Evolutionary conservation across 176 grass and related monocot species (phyloP).

Genomic region (Melocanna baccifera): DNA sequence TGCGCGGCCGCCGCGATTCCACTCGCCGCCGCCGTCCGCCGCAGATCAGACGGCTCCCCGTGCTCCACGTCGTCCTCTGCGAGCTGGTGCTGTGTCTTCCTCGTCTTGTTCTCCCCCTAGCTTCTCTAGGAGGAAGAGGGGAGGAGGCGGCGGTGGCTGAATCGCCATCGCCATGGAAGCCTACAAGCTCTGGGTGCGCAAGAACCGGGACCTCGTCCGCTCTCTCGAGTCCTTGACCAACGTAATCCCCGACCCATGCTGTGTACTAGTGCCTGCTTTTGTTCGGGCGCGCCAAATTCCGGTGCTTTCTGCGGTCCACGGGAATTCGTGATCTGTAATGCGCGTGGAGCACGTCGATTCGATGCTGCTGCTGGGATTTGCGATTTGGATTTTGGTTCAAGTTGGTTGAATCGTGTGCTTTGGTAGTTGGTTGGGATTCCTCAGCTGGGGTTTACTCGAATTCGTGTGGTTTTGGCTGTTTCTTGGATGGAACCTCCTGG

Average conservation of each 20-base stretch:
- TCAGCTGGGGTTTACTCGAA: background rate
- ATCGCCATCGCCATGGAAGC: slow-evolving; percentile 56
- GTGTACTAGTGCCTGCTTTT: background rate
- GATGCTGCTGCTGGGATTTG: background rate
- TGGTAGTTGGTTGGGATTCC: background rate
- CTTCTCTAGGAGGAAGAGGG: background rate
- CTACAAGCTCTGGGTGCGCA: slow-evolving; percentile 92
- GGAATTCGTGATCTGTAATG: background rate
- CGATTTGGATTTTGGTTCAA: background rate
- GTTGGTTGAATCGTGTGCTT: background rate
- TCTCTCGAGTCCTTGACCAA: slow-evolving; percentile 93
- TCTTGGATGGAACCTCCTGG: background rate
- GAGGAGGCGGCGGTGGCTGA: background rate
- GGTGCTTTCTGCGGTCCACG: background rate
- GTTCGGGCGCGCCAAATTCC: background rate
- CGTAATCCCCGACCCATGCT: slow-evolving; percentile 33
- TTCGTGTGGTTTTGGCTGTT: slow-evolving; percentile 5
- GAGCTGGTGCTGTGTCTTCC: background rate
- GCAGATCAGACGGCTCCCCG: background rate
- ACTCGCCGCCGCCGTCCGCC: background rate
- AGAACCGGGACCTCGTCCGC: slow-evolving; percentile 84
- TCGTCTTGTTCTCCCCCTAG: background rate
- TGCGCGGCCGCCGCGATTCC: slow-evolving; percentile 25
- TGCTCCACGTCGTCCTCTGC: background rate
- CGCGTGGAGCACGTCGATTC: background rate